Conservation (phyloP, 768 basidiomycete genomes). For the Fomitopsis serialis region DNA sequence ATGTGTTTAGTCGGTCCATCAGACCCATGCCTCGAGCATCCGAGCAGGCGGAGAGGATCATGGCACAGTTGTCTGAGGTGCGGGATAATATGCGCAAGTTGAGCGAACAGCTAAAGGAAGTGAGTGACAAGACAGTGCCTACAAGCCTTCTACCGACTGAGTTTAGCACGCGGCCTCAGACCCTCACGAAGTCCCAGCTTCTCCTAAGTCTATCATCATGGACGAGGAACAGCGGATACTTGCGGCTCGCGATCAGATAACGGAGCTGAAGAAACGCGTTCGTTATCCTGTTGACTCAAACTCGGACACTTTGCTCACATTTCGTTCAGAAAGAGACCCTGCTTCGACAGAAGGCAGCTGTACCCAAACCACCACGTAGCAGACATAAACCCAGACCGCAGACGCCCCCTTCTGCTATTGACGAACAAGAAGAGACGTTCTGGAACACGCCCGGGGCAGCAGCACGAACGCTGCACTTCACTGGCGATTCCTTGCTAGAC, state of each 20-base stretch:
- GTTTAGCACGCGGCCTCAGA: conserved; percentile 18
- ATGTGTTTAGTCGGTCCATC: conserved; percentile 32
- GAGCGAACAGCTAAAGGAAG: conserved; percentile 33
- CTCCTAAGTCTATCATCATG: conserved; percentile 25
- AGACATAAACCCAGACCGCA: conserved; percentile 16
- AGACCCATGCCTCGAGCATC: conserved; percentile 46
- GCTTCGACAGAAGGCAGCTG: conserved; percentile 14
- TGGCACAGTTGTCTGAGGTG: conserved; percentile 33
- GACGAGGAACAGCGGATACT: conserved; percentile 39
- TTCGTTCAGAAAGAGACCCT: conserved; percentile 24
- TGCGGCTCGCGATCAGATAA: conserved; percentile 37
- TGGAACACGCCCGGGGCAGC: conserved; percentile 57
- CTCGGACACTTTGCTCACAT: neutral
- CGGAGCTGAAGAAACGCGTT: conserved; percentile 36
- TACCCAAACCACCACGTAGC: conserved; percentile 8
- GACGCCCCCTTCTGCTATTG: conserved; percentile 18
- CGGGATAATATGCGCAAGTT: conserved; percentile 32
- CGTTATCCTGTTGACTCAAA: conserved; percentile 3
- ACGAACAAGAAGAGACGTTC: conserved; percentile 49
- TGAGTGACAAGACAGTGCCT: conserved; percentile 18
- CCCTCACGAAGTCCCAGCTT: conserved; percentile 18
- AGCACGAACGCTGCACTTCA: conserved; percentile 57
- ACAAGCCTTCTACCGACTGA: conserved; percentile 12
- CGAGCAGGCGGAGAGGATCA: conserved; percentile 32
- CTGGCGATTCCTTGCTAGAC: conserved; percentile 55